A percentile compares a stretch with the other conserved stretches of the same genome.
phyloP scores from a whole-genome alignment of 371 early-diverging fungal species.

The Saksenaea oblongispora region DNA sequence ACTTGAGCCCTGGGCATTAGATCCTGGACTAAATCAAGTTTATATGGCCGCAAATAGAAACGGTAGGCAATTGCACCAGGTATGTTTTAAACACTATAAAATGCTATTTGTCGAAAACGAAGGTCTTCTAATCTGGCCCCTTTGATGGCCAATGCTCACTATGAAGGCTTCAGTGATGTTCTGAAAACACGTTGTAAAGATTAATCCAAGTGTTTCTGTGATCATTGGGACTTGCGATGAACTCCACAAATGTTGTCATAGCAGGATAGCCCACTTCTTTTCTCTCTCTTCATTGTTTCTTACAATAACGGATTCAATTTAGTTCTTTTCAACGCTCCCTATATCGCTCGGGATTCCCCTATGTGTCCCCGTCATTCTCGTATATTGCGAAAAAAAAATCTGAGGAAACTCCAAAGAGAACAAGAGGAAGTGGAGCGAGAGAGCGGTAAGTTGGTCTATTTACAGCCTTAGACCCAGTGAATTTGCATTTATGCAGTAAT shows the following conservation, averaged over 20 bases:
- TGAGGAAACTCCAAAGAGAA: neutral
- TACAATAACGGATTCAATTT: neutral
- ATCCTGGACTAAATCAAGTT: conserved; percentile 4
- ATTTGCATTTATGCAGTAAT: neutral
- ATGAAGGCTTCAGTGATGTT: too few relatives aligned
- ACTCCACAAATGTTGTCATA: neutral
- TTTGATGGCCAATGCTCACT: too few relatives aligned
- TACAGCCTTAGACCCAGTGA: neutral
- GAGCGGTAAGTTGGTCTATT: too few relatives aligned
- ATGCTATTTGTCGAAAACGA: too few relatives aligned
- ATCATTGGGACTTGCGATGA: too few relatives aligned
- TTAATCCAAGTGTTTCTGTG: too few relatives aligned
- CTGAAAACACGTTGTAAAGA: too few relatives aligned
- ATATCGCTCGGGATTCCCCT: neutral
- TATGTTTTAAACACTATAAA: too few relatives aligned
- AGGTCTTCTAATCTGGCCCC: too few relatives aligned
- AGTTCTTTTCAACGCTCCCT: neutral
- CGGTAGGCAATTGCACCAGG: neutral
- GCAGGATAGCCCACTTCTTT: neutral
- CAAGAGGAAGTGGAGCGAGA: neutral
- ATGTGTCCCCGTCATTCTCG: neutral
- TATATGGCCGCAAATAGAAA: neutral
- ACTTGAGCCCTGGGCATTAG: too few relatives aligned
- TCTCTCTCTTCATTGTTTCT: neutral
- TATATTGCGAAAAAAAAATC: neutral